These are phyloP conservation scores for Nadsonia commutata DNA, from an alignment of 1,139 yeast species.

Conservation along the genomic window DNA sequence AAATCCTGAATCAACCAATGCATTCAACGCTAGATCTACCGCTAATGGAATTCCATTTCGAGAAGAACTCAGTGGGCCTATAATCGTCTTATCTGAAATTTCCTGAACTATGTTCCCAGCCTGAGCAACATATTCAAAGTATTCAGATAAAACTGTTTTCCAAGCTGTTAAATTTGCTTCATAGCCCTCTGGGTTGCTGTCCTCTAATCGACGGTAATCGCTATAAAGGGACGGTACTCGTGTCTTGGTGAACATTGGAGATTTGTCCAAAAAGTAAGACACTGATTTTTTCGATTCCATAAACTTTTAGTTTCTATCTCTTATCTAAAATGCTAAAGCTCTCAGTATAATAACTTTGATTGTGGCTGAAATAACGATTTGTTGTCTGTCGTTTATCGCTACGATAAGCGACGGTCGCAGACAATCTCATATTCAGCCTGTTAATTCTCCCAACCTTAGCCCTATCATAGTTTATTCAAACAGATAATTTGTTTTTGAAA, in stretches of 20 bases:
- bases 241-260: conserved; percentile 29
- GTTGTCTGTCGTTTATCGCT: too few relatives aligned
- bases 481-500: too few relatives aligned
- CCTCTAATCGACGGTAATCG: conserved; percentile 37
- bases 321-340: too few relatives aligned
- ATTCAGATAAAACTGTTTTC: conserved; percentile 26
- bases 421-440: too few relatives aligned
- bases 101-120: conserved; percentile 14
- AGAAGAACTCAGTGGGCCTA: conserved; percentile 16
- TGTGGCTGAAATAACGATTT: too few relatives aligned
- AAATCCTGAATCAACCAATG: conserved; percentile 16
- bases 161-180: conserved; percentile 59
- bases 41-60: conserved; percentile 22
- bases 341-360: too few relatives aligned
- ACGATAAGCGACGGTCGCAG: too few relatives aligned
- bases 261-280: conserved; percentile 6
- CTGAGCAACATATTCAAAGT: conserved; percentile 11
- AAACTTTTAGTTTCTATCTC: too few relatives aligned
- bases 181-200: conserved; percentile 51
- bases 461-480: too few relatives aligned
- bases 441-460: too few relatives aligned
- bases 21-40: conserved; percentile 21
- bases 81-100: conserved; percentile 17
- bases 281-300: neutral
- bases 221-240: conserved; percentile 52